phyloP scores from a whole-genome alignment of 148 eudicot genomes.

The Rhododendron vialii region DNA sequence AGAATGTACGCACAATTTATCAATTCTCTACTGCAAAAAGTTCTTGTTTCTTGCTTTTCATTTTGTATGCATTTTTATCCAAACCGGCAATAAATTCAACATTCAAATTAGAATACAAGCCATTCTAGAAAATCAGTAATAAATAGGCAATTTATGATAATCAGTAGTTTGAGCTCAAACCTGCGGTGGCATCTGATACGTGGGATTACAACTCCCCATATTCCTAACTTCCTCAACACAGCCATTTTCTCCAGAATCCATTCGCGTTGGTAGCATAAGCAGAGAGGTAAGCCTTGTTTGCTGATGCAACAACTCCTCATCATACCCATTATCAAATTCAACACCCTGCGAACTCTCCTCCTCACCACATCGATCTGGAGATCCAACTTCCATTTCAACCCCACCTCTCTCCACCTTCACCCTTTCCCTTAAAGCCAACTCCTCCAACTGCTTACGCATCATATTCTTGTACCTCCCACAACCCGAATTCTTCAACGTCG shows the following conservation, averaged over 20 bases:
- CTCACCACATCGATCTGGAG: constrained; percentile 11
- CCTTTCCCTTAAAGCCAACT: constrained; percentile 21
- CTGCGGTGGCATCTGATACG: neutral
- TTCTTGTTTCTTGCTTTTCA: neutral
- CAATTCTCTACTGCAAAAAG: neutral
- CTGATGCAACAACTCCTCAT: constrained; percentile 4
- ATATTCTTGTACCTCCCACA: constrained; percentile 32
- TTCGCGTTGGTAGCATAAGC: constrained; percentile 21
- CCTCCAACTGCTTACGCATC: constrained; percentile 45
- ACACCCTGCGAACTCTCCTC: neutral
- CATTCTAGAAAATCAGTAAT: neutral
- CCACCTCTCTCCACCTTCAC: constrained; percentile 11
- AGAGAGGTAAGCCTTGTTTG: constrained; percentile 34
- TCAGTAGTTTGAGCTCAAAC: neutral
- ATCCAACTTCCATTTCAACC: constrained; percentile 15
- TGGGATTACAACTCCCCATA: neutral
- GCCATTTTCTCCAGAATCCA: constrained; percentile 7
- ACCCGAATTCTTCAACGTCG: constrained; percentile 8
- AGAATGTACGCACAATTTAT: neutral
- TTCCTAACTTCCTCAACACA: neutral
- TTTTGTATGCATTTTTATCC: neutral
- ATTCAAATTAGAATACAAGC: neutral
- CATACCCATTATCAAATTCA: neutral
- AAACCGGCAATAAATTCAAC: neutral
- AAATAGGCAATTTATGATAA: neutral